Evolutionary conservation across 768 basidiomycete species (phyloP).

Genomic region (Sporobolomyces roseus): DNA sequence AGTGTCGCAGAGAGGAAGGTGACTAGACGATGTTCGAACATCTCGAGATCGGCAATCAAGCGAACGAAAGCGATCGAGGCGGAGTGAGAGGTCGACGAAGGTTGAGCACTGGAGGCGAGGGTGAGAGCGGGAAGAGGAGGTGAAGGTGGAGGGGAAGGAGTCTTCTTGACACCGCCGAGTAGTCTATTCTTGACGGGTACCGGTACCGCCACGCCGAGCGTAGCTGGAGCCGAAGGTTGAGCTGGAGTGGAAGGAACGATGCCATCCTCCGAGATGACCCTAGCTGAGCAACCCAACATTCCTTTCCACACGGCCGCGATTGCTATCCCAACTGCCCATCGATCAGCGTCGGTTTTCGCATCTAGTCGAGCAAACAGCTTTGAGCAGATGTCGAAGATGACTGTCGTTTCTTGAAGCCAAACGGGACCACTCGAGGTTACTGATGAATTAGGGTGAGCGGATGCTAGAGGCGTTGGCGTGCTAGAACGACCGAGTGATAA

Average conservation of each 20-base stretch:
- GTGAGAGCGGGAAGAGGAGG: constrained; percentile 22
- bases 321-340: constrained; percentile 43
- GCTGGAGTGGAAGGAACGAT: not conserved
- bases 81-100: not conserved
- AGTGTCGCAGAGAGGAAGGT: constrained; percentile 24
- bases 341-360: constrained; percentile 37
- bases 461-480: not conserved
- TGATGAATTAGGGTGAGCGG: not conserved
- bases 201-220: not conserved
- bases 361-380: constrained; percentile 37
- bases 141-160: constrained; percentile 36
- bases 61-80: constrained; percentile 35
- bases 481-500: constrained; percentile 26
- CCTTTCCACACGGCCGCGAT: constrained; percentile 43
- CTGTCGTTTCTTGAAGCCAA: constrained; percentile 40
- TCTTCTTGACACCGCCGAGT: constrained; percentile 33
- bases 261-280: constrained; percentile 17
- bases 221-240: not conserved
- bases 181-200: constrained; percentile 11
- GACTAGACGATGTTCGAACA: constrained; percentile 34
- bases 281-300: constrained; percentile 38
- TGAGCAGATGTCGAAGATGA: constrained; percentile 34
- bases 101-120: not conserved
- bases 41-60: constrained; percentile 36
- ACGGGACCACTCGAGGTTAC: constrained; percentile 14